phyloP scores from a whole-genome alignment of 345 rosid genomes.

The Adansonia digitata region DNA sequence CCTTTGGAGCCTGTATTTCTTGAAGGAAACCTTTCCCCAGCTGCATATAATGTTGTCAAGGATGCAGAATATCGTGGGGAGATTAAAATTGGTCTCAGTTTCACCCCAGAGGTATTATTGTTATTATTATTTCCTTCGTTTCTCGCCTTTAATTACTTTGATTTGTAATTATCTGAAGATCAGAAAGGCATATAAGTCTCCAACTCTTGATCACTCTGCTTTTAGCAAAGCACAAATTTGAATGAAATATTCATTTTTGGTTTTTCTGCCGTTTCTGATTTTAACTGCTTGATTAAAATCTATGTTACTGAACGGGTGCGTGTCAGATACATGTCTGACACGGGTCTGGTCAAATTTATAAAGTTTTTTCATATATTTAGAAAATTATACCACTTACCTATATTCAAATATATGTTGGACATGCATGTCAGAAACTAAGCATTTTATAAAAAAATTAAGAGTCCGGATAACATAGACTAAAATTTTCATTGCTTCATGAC shows the following conservation, averaged over 20 bases:
- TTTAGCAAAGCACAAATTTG: too few relatives aligned
- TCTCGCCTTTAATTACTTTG: not conserved
- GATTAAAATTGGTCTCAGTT: constrained; percentile 59
- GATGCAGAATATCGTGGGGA: constrained; percentile 57
- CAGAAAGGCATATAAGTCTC: not conserved
- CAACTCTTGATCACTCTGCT: not conserved
- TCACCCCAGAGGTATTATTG: constrained; percentile 51
- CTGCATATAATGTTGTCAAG: constrained; percentile 69
- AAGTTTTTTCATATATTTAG: too few relatives aligned
- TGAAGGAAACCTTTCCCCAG: constrained; percentile 51
- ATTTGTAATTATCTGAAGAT: not conserved
- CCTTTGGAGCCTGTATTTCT: constrained; percentile 51
- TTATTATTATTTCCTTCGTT: not conserved
- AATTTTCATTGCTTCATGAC: not conserved
- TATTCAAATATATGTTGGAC: too few relatives aligned
- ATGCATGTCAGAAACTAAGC: too few relatives aligned
- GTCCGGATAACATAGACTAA: not conserved
- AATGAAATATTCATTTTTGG: too few relatives aligned
- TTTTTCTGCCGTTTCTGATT: too few relatives aligned
- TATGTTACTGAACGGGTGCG: too few relatives aligned
- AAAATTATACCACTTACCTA: too few relatives aligned
- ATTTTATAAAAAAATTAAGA: too few relatives aligned
- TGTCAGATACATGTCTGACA: too few relatives aligned
- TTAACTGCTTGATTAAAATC: too few relatives aligned
- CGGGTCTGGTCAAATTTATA: too few relatives aligned